Conservation (phyloP, 1,284 basidiomycete species). For the Stereum hirsutum region DNA sequence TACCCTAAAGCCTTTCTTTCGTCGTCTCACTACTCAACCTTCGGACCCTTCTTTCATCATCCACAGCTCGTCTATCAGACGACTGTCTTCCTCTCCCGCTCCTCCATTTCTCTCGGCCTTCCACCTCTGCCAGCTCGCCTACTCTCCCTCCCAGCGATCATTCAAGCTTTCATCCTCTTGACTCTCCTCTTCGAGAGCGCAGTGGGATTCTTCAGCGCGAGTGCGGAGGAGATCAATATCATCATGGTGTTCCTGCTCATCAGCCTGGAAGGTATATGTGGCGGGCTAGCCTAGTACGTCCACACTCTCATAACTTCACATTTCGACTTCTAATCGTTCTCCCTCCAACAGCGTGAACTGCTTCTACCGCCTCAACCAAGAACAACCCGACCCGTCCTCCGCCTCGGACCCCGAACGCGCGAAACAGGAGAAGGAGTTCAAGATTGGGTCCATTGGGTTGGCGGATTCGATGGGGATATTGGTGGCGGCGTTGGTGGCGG, state of each 20-base stretch:
- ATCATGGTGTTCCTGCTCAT: constrained; percentile 69
- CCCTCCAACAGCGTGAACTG: constrained; percentile 62
- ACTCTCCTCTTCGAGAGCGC: constrained; percentile 60
- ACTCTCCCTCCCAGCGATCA: constrained; percentile 66
- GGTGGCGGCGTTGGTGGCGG: constrained; percentile 67
- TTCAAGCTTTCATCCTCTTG: constrained; percentile 58
- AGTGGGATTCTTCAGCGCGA: constrained; percentile 49
- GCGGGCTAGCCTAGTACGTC: constrained; percentile 84
- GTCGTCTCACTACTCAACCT: background rate
- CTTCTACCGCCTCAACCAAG: constrained; percentile 80
- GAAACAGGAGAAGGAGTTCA: constrained; percentile 77
- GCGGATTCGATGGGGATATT: constrained; percentile 73
- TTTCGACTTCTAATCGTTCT: background rate
- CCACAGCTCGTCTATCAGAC: constrained; percentile 76
- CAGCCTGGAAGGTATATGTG: constrained; percentile 80
- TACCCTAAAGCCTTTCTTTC: background rate
- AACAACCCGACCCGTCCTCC: constrained; percentile 33
- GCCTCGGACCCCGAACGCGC: constrained; percentile 43
- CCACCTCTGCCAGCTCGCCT: constrained; percentile 71
- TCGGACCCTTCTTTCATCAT: constrained; percentile 1
- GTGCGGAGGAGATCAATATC: constrained; percentile 47
- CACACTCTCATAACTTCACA: constrained; percentile 2
- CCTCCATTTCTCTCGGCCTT: constrained; percentile 81
- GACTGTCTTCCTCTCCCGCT: constrained; percentile 93
- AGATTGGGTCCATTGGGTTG: constrained; percentile 82